phyloP scores from a whole-genome alignment of 2,329 filamentous ascomycete species.

The Cordyceps farinosa region DNA sequence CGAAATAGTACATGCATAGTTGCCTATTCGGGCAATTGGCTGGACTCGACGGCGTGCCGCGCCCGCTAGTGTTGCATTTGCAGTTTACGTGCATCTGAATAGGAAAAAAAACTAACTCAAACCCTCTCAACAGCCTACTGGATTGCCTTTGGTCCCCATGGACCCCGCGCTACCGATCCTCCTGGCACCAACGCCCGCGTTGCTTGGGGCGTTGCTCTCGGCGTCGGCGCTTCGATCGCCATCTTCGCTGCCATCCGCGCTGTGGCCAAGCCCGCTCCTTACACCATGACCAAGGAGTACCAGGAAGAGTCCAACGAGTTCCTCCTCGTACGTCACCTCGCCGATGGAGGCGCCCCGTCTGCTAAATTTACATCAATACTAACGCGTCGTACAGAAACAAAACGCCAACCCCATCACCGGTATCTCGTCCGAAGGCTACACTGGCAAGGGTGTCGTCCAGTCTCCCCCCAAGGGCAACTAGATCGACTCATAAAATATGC shows the following conservation, averaged over 20 bases:
- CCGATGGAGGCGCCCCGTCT: neutral
- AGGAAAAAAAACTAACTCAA: conserved; percentile 35
- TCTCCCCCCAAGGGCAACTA: conserved; percentile 54
- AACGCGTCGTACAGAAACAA: conserved; percentile 58
- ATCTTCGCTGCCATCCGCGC: conserved; percentile 71
- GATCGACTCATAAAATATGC: conserved; percentile 23
- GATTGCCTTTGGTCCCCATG: conserved; percentile 97
- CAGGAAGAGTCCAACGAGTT: conserved; percentile 95
- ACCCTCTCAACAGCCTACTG: conserved; percentile 74
- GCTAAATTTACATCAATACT: conserved; percentile 12
- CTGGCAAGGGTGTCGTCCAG: conserved; percentile 76
- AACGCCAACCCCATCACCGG: conserved; percentile 84
- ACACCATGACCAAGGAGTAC: conserved; percentile 95
- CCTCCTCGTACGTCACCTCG: conserved; percentile 65
- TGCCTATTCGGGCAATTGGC: conserved; percentile 14
- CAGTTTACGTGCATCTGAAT: conserved; percentile 18
- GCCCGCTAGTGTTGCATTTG: conserved; percentile 11
- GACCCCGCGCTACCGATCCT: conserved; percentile 77
- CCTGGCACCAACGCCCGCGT: conserved; percentile 83
- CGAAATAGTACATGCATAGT: conserved; percentile 1
- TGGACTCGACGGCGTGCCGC: neutral
- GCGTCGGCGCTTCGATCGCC: conserved; percentile 62
- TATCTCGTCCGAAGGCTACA: conserved; percentile 74
- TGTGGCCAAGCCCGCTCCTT: conserved; percentile 68
- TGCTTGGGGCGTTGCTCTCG: conserved; percentile 66